Evolutionary conservation across 441 rosid species (phyloP).

Genomic region (Aleurites moluccanus): DNA sequence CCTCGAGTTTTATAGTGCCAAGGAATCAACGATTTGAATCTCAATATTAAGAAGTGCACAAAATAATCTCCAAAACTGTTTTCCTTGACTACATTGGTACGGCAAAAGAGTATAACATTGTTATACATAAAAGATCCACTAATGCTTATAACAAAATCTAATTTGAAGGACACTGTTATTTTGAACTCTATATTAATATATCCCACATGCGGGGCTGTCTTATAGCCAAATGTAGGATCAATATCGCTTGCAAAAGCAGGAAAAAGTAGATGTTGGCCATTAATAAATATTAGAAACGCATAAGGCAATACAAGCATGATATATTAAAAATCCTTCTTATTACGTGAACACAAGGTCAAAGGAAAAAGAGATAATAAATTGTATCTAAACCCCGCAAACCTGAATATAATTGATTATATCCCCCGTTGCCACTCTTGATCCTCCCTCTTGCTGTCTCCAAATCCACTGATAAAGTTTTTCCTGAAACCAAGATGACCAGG

Average conservation of each 20-base stretch:
- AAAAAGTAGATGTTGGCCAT: neutral
- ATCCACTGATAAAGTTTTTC: conserved; percentile 93
- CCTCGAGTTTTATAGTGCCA: too few species aligned
- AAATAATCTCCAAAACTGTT: neutral
- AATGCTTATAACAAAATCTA: neutral
- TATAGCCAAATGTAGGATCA: neutral
- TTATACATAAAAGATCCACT: neutral
- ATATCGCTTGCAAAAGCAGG: neutral
- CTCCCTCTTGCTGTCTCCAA: conserved; percentile 83
- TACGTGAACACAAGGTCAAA: neutral
- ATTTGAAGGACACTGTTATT: neutral
- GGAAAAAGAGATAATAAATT: neutral
- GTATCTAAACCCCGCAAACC: conserved; percentile 39
- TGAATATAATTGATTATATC: conserved; percentile 72
- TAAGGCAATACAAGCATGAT: neutral
- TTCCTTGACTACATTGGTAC: neutral
- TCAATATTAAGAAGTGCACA: neutral
- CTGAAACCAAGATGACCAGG: conserved; percentile 32
- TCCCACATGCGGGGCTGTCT: neutral
- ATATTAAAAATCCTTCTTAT: neutral
- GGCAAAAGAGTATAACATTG: neutral
- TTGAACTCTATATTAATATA: neutral
- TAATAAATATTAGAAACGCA: neutral
- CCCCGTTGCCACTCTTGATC: conserved; percentile 61
- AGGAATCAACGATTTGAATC: too few species aligned